These are phyloP conservation scores for Alternaria tenuissima DNA, from an alignment of 2,329 filamentous ascomycete species.

Conservation along the genomic window DNA sequence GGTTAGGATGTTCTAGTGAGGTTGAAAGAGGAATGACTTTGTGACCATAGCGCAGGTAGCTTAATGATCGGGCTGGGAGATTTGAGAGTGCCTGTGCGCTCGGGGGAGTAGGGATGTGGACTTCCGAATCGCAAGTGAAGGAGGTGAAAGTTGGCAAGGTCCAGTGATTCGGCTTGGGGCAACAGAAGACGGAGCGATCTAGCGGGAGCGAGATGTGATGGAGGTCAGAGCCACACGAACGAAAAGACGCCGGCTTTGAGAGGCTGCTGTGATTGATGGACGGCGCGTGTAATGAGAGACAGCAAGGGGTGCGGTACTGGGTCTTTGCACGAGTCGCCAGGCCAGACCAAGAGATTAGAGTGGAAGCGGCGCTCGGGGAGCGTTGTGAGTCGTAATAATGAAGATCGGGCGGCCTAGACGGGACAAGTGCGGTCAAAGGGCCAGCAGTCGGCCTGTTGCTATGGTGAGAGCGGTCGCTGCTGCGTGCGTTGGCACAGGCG, in stretches of 20 bases:
- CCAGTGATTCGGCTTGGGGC: conserved; percentile 24
- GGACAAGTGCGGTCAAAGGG: conserved; percentile 38
- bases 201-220: conserved; percentile 35
- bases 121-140: conserved; percentile 26
- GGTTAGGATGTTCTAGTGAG: conserved; percentile 51
- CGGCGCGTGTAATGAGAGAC: conserved; percentile 36
- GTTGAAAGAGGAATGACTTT: conserved; percentile 49
- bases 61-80: conserved; percentile 48
- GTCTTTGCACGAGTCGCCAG: conserved; percentile 50
- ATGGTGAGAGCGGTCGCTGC: conserved; percentile 50
- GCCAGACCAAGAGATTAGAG: conserved; percentile 49
- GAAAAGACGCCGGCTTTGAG: conserved; percentile 28
- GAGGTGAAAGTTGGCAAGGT: conserved; percentile 34
- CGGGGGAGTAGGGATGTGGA: conserved; percentile 49
- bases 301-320: conserved; percentile 37
- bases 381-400: conserved; percentile 47
- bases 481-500: conserved; percentile 47
- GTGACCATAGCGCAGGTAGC: conserved; percentile 51
- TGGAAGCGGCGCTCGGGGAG: conserved; percentile 43
- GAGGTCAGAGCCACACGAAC: conserved; percentile 29
- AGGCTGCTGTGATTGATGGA: conserved; percentile 41
- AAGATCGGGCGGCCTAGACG: conserved; percentile 40
- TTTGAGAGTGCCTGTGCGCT: conserved; percentile 47
- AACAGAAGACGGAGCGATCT: conserved; percentile 33
- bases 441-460: conserved; percentile 50